Evolutionary conservation across 2,329 filamentous ascomycete genomes (phyloP), one percentile per base, ranked within the genome.

Genomic region (Neobulgaria alba): DNA sequence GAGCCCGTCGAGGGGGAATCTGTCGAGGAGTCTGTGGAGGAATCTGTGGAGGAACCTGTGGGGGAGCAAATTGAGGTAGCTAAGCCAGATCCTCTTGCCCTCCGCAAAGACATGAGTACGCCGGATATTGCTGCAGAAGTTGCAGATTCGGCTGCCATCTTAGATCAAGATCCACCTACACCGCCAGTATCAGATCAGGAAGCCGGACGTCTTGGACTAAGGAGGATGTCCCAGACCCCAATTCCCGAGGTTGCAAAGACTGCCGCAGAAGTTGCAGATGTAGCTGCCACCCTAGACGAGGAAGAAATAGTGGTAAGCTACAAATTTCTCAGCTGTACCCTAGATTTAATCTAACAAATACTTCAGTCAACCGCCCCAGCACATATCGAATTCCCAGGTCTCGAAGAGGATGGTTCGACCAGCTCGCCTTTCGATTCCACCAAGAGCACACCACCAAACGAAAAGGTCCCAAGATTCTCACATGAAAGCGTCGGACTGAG

Each of bases 241-340:
- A 64, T 66, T 34, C 55, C 61, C 18, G 56, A 70, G 42, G 63
- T 66, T 32, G 62, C 67, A 9, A 54, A 55, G 4, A 66, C 63
- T 5, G 66, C 67, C 4, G 65, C 64, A 2, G 68, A 72, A 48
- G 64, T 67, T 19, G 63, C 65, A 18, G 61, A 68, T 41, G 62
- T 60, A 19, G 66, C 68, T 10, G 55, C 63, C 39, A 52, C 50
- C 7, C 47, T 67, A 9, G 44, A 49, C 33, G 12, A n/a, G n/a
- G n/a, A 20, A 36, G 12, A 35, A 17, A 20, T n/a, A 14, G 10
- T 19, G 32, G 33, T 35, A 20, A 19, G 33, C 19, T 5, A 5
- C 17, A 3, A 33, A 3, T 14, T 3, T n/a, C 3, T 10, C 8
- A 33, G n/a, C n/a, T n/a, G n/a, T n/a, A n/a, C n/a, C n/a, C n/a